Evolutionary conservation across 768 basidiomycete species (phyloP).

Genomic region (Amylocystis lapponica): DNA sequence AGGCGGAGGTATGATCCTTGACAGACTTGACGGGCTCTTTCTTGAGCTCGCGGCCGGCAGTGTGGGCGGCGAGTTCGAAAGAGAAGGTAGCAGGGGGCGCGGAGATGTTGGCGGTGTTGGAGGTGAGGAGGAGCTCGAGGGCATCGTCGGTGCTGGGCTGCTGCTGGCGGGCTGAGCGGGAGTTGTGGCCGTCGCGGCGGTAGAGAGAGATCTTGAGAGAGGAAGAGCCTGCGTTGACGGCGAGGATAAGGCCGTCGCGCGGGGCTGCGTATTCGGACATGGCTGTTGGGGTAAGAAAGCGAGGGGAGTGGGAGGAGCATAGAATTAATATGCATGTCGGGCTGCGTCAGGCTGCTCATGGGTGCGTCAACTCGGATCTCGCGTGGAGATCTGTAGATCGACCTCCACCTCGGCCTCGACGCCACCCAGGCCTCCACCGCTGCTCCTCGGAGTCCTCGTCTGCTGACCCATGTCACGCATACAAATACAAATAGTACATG

Average conservation of each 20-base stretch:
- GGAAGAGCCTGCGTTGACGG: conserved; percentile 79
- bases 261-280: conserved; percentile 13
- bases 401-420: too few relatives aligned
- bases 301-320: too few relatives aligned
- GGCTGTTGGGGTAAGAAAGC: too few relatives aligned
- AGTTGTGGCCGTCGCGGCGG: conserved; percentile 19
- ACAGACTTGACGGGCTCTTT: conserved; percentile 36
- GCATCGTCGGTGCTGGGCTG: conserved; percentile 26
- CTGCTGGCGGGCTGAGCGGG: conserved; percentile 16
- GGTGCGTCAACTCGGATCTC: too few relatives aligned
- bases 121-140: conserved; percentile 41
- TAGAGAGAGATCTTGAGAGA: conserved; percentile 82
- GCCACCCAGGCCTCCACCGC: too few relatives aligned
- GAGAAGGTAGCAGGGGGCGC: conserved; percentile 49
- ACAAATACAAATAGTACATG: not conserved
- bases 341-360: too few relatives aligned
- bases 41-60: conserved; percentile 30
- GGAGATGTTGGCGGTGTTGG: conserved; percentile 53
- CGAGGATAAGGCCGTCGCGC: conserved; percentile 44
- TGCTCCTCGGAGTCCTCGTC: too few relatives aligned
- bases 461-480: not conserved
- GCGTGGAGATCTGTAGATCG: too few relatives aligned
- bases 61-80: conserved; percentile 25
- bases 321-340: too few relatives aligned
- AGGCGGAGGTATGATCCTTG: conserved; percentile 56